Conservation (phyloP, 2,329 filamentous ascomycete genomes). For the Phaeoacremonium minimum region DNA sequence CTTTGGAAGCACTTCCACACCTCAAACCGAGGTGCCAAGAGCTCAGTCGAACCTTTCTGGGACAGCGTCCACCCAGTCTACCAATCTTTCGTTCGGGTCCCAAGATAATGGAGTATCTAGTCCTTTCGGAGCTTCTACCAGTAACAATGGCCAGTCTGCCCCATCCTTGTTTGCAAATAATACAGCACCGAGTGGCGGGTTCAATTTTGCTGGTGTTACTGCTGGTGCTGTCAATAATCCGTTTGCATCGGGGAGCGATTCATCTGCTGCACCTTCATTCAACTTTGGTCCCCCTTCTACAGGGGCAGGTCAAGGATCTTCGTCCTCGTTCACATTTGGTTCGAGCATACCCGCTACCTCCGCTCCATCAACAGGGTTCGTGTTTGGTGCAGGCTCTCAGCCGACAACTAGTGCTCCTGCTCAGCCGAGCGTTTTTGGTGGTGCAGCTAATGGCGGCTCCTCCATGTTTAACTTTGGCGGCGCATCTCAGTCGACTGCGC, state of each 20-base stretch:
- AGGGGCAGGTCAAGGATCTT: slow-evolving; percentile 12
- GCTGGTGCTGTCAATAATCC: slow-evolving; percentile 29
- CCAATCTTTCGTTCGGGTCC: too few species aligned
- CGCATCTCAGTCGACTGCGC: too few species aligned
- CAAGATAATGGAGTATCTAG: too few species aligned
- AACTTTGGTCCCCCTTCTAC: slow-evolving; percentile 29
- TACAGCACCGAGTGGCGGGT: too few species aligned
- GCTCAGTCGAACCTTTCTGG: slow-evolving; percentile 14
- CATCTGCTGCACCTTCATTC: slow-evolving; percentile 23
- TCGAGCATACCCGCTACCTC: not conserved
- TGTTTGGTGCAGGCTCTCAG: slow-evolving; percentile 8
- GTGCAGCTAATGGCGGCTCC: slow-evolving; percentile 12
- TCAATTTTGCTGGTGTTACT: too few species aligned
- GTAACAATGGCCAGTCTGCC: not conserved
- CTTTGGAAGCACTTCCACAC: slow-evolving; percentile 4
- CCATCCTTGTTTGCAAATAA: not conserved
- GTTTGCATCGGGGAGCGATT: slow-evolving; percentile 24
- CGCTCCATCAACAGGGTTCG: slow-evolving; percentile 3
- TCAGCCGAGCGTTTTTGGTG: slow-evolving; percentile 11
- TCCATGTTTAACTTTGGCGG: slow-evolving; percentile 32
- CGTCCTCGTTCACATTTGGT: slow-evolving; percentile 8
- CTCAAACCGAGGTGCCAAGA: slow-evolving; percentile 7
- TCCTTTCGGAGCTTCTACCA: too few species aligned
- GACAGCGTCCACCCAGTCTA: not conserved
- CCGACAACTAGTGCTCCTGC: slow-evolving; percentile 9